phyloP scores from a whole-genome alignment of 2,329 filamentous ascomycete genomes.

The Aspergillus neoniger region DNA sequence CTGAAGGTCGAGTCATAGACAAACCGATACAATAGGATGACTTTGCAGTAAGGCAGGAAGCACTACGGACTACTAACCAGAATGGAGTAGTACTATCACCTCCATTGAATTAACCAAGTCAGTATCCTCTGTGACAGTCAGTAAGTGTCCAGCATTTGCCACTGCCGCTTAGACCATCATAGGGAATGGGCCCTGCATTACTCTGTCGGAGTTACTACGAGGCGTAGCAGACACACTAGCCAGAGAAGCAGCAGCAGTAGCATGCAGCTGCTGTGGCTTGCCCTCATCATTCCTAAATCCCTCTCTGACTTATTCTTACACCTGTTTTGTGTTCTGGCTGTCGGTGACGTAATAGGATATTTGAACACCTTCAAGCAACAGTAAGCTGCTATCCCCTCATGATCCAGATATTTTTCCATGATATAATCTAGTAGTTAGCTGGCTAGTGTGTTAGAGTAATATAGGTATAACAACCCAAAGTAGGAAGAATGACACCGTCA shows the following conservation, averaged over 20 bases:
- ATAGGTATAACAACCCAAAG: too few species aligned
- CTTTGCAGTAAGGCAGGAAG: background rate
- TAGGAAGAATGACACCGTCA: background rate
- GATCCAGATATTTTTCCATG: too few species aligned
- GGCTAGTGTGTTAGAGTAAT: too few species aligned
- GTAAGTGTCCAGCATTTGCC: background rate
- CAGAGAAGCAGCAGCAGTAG: background rate
- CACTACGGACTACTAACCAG: background rate
- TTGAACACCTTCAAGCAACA: too few species aligned
- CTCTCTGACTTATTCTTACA: background rate
- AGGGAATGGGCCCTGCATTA: conserved; percentile 4
- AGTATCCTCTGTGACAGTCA: background rate
- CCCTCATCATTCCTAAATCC: background rate
- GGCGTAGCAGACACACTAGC: conserved; percentile 1
- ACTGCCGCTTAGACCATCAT: conserved; percentile 1
- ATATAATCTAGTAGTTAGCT: too few species aligned
- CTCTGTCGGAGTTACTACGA: conserved; percentile 1
- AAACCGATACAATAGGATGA: background rate
- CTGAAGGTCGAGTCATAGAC: background rate
- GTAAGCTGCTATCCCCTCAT: background rate
- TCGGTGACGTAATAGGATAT: background rate
- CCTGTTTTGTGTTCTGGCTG: background rate
- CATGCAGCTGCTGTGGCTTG: background rate
- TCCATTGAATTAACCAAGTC: background rate
- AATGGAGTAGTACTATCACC: background rate